These are phyloP conservation scores for Betula pendula DNA, from an alignment of 306 rosid species.

Conservation along the genomic window DNA sequence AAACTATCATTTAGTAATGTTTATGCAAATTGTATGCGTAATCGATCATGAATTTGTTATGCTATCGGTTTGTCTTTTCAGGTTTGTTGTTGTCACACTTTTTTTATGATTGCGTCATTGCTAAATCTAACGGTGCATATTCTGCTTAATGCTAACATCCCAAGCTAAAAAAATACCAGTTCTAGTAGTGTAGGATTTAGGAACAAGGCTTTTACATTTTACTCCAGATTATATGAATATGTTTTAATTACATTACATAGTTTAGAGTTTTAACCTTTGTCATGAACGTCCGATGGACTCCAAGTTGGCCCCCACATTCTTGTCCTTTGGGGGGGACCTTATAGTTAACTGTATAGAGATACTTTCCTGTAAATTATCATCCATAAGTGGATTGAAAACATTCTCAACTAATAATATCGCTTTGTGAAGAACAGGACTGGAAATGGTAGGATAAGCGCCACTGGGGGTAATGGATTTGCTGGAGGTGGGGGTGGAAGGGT, in stretches of 20 bases:
- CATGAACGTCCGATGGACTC: background rate
- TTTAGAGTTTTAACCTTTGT: background rate
- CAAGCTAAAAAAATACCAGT: background rate
- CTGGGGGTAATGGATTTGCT: slow-evolving; percentile 90
- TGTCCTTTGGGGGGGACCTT: slow-evolving; percentile 1
- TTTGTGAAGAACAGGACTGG: slow-evolving; percentile 81
- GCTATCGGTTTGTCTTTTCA: background rate
- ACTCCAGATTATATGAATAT: background rate
- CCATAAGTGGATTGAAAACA: slow-evolving; percentile 34
- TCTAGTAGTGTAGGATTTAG: background rate
- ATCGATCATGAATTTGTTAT: background rate
- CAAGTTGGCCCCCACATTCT: background rate
- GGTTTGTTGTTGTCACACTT: background rate
- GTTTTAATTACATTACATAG: background rate
- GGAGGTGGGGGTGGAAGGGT: slow-evolving; percentile 99
- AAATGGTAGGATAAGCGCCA: slow-evolving; percentile 76
- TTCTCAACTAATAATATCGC: slow-evolving; percentile 33
- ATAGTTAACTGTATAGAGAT: background rate
- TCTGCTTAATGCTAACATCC: background rate
- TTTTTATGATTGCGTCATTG: background rate
- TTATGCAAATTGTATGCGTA: slow-evolving; percentile 7
- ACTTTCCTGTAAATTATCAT: slow-evolving; percentile 2
- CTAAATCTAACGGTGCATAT: background rate
- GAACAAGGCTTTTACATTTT: background rate
- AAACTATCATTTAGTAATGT: background rate